phyloP scores from a whole-genome alignment of 106 monocot species.

The Allium cepa region DNA sequence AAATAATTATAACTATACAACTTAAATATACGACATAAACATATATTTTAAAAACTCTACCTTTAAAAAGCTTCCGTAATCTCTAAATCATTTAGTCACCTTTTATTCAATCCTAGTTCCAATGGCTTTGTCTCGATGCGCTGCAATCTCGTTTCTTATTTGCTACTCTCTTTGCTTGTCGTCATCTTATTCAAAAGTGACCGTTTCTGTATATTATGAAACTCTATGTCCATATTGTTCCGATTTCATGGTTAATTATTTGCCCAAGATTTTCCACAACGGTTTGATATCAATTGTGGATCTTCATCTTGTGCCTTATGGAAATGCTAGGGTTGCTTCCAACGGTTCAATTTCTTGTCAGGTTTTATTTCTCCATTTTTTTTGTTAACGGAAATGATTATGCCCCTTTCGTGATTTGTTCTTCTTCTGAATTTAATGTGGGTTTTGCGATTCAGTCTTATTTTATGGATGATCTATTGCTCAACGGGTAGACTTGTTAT shows the following conservation, averaged over 20 bases:
- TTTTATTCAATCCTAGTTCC: neutral
- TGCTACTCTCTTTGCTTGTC: constrained; percentile 13
- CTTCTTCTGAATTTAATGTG: neutral
- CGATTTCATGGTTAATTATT: constrained; percentile 54
- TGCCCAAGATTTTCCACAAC: constrained; percentile 62
- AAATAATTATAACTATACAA: too few relatives aligned
- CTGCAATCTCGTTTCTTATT: constrained; percentile 8
- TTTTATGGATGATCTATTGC: neutral
- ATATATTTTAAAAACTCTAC: too few relatives aligned
- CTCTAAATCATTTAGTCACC: too few relatives aligned
- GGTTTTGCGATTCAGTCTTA: neutral
- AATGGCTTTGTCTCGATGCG: constrained; percentile 28
- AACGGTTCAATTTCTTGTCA: constrained; percentile 68
- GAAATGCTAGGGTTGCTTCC: constrained; percentile 49
- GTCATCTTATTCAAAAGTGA: constrained; percentile 37
- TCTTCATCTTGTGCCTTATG: constrained; percentile 85
- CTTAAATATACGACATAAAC: too few relatives aligned
- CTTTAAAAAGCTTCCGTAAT: too few relatives aligned
- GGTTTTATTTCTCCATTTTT: constrained; percentile 15
- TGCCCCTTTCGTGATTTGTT: neutral
- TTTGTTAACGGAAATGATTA: too few relatives aligned
- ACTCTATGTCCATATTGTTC: constrained; percentile 84
- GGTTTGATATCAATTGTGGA: constrained; percentile 77
- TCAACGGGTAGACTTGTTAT: neutral
- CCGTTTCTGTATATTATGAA: constrained; percentile 81